Percentiles rank a stretch among this genome's conserved stretches.
Evolutionary conservation across 2,329 filamentous ascomycete species (phyloP).

Genomic region (Botrytis deweyae): DNA sequence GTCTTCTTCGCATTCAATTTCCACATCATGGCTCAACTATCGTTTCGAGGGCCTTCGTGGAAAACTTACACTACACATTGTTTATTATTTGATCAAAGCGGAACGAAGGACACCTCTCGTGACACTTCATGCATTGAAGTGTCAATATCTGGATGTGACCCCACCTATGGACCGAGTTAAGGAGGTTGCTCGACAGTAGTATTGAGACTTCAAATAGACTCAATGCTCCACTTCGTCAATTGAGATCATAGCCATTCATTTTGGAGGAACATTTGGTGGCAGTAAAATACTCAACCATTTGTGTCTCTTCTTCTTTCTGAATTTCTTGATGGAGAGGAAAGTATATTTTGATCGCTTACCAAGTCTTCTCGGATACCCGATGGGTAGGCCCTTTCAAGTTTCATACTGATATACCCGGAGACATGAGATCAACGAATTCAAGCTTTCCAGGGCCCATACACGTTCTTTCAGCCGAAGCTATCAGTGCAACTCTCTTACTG

Average conservation of each 20-base stretch:
- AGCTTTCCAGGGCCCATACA: background rate
- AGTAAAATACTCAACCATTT: background rate
- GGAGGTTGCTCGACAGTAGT: background rate
- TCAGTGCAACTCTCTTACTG: background rate
- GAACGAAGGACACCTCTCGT: background rate
- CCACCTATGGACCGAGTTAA: background rate
- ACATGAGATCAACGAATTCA: background rate
- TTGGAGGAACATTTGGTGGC: background rate
- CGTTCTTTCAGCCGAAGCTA: background rate
- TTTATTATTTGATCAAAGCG: background rate
- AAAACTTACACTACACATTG: background rate
- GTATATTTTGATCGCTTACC: background rate
- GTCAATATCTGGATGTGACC: background rate
- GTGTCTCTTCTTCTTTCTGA: background rate
- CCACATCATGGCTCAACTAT: background rate
- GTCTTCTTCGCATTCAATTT: constrained; percentile 1
- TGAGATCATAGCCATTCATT: background rate
- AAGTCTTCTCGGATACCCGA: background rate
- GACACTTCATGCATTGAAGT: constrained; percentile 1
- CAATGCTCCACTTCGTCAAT: background rate
- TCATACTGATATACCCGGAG: background rate
- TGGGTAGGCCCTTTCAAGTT: background rate
- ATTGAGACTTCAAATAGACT: background rate
- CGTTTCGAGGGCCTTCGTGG: background rate
- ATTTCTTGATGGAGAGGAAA: too few relatives aligned